A percentile compares a stretch with the other conserved stretches of the same genome.
Conservation (phyloP, 192 early-diverging fungal genomes). For the Coemansia sp. region DNA sequence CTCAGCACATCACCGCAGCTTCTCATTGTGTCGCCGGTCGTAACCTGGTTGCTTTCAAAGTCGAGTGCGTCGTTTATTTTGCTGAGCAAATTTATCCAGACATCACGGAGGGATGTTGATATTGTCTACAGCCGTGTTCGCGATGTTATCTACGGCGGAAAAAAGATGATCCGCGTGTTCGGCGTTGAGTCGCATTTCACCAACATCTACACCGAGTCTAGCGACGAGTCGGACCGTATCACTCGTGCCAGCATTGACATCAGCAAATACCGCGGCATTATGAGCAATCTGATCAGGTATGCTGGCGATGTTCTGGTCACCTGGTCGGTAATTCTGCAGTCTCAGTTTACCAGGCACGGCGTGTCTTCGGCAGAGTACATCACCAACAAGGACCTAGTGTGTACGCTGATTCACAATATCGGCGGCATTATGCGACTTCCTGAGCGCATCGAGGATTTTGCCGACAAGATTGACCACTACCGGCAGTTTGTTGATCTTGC, state of each 20-base stretch:
- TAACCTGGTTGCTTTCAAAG: slow-evolving; percentile 7
- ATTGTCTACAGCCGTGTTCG: slow-evolving; percentile 7
- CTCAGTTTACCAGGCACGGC: slow-evolving; percentile 6
- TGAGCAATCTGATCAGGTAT: slow-evolving; percentile 52
- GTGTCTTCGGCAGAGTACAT: slow-evolving; percentile 20
- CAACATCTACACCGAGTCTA: slow-evolving; percentile 48
- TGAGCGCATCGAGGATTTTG: slow-evolving; percentile 11
- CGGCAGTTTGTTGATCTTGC: slow-evolving; percentile 16
- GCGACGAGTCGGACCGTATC: slow-evolving; percentile 60
- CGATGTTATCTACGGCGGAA: slow-evolving; percentile 53
- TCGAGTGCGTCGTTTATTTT: slow-evolving; percentile 6
- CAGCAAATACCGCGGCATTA: slow-evolving; percentile 53
- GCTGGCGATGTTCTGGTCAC: slow-evolving; percentile 25
- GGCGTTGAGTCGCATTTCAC: slow-evolving; percentile 58
- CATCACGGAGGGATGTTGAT: not conserved
- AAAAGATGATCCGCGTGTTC: slow-evolving; percentile 68
- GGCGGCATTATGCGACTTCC: slow-evolving; percentile 10
- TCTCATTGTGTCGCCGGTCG: slow-evolving; percentile 14
- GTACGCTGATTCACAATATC: slow-evolving; percentile 5
- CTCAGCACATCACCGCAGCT: slow-evolving; percentile 21
- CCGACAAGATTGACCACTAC: slow-evolving; percentile 21
- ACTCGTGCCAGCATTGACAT: slow-evolving; percentile 58
- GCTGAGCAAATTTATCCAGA: not conserved
- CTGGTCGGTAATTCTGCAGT: slow-evolving; percentile 22
- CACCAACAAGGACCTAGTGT: slow-evolving; percentile 8